Evolutionary conservation across 441 rosid species (phyloP).

Genomic region (Erodium texanum): DNA sequence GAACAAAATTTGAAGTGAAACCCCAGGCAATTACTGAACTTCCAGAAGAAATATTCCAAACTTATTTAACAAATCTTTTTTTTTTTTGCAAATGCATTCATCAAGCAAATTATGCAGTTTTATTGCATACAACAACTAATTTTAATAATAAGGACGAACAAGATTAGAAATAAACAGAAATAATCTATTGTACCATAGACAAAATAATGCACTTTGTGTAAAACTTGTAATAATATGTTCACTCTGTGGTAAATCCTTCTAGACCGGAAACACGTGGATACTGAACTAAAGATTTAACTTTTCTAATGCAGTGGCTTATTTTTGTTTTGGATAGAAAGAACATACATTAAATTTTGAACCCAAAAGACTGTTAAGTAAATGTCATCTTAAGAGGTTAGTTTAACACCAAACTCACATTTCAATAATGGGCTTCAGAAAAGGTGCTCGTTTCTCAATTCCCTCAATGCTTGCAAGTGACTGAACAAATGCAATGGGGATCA

Average conservation of each 20-base stretch:
- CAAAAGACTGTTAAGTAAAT: not conserved
- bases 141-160: not conserved
- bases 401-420: constrained; percentile 47
- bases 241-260: no score
- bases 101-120: not conserved
- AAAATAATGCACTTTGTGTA: not conserved
- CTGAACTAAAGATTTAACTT: not conserved
- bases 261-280: no score
- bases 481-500: constrained; percentile 83
- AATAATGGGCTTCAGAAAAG: constrained; percentile 57
- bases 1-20: not conserved
- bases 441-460: constrained; percentile 62
- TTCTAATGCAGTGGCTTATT: not conserved
- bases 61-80: not conserved
- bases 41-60: not conserved
- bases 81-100: not conserved
- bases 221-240: not conserved
- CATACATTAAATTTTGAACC: not conserved
- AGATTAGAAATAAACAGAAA: not conserved
- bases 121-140: not conserved
- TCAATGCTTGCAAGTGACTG: constrained; percentile 88
- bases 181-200: not conserved
- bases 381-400: constrained; percentile 7
- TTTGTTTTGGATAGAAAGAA: not conserved
- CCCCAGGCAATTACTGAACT: not conserved